Percentiles rank a stretch among this genome's conserved stretches.
Evolutionary conservation across 2,329 filamentous ascomycete genomes (phyloP).

Genomic region (Stemphylium lycopersici): DNA sequence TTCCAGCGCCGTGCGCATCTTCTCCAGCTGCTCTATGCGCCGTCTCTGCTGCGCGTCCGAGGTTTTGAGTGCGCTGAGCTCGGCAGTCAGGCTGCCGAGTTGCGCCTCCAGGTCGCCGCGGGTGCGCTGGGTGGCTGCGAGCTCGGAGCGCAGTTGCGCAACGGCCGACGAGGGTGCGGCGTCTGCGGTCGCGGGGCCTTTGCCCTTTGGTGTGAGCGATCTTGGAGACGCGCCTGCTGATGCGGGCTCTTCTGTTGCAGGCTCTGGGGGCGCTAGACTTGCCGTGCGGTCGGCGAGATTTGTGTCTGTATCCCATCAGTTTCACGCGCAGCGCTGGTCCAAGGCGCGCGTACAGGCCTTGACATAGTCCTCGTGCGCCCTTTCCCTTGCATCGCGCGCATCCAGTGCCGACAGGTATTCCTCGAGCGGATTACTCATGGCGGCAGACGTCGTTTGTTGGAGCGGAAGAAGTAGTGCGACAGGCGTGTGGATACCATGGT

Average conservation of each 20-base stretch:
- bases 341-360: constrained; percentile 69
- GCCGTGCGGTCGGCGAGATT: constrained; percentile 55
- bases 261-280: constrained; percentile 36
- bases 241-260: constrained; percentile 24
- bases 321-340: background rate
- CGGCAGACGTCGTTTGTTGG: constrained; percentile 25
- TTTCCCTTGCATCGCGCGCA: constrained; percentile 72
- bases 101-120: constrained; percentile 71
- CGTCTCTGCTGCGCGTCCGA: constrained; percentile 66
- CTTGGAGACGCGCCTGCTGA: constrained; percentile 29
- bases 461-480: background rate
- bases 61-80: constrained; percentile 68
- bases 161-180: constrained; percentile 24
- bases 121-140: constrained; percentile 77
- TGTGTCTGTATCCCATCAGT: constrained; percentile 45
- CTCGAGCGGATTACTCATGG: constrained; percentile 75
- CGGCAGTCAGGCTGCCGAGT: constrained; percentile 66
- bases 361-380: constrained; percentile 70
- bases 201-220: constrained; percentile 33
- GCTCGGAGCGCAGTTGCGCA: constrained; percentile 61
- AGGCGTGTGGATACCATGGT: constrained; percentile 28
- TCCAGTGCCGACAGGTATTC: constrained; percentile 79
- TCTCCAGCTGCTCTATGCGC: constrained; percentile 66
- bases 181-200: constrained; percentile 22
- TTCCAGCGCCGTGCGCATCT: constrained; percentile 66